A percentile compares a stretch with the other conserved stretches of the same genome.
These are phyloP conservation scores for Ichthyophthirius multifiliis DNA, from an alignment of 169 alveolate species.

Conservation along the genomic window DNA sequence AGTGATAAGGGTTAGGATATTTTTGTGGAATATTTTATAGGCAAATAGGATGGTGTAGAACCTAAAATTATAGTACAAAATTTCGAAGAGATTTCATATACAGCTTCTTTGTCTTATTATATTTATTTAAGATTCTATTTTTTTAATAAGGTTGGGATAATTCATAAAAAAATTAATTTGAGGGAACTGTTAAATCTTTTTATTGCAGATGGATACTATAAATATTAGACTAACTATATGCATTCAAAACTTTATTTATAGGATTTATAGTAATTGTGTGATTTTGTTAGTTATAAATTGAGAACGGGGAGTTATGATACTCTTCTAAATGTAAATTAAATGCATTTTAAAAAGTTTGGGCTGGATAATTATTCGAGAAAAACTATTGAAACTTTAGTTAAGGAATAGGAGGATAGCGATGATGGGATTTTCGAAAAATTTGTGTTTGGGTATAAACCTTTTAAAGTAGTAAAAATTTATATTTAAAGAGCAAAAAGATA, in stretches of 20 bases:
- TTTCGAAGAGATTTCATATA: not conserved
- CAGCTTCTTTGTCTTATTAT: not conserved
- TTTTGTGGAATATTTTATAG: constrained; percentile 1
- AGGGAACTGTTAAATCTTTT: constrained; percentile 30
- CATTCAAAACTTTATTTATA: constrained; percentile 27
- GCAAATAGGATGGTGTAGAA: not conserved
- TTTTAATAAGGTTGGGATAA: not conserved
- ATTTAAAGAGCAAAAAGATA: not conserved
- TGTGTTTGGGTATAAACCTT: not conserved
- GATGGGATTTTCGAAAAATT: not conserved
- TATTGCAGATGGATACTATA: constrained; percentile 39
- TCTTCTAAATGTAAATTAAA: not conserved
- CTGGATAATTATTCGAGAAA: not conserved
- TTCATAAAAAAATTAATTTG: constrained; percentile 20
- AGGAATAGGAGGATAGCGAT: not conserved
- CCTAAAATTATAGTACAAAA: not conserved
- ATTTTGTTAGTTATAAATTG: constrained; percentile 29
- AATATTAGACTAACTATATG: constrained; percentile 44
- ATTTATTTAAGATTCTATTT: not conserved
- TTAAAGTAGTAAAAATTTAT: not conserved
- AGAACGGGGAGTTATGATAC: constrained; percentile 13
- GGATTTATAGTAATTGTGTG: constrained; percentile 27
- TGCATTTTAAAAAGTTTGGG: not conserved
- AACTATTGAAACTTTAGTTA: not conserved
- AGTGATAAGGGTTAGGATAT: not conserved